Base-by-base conservation (phyloP, 139 green algal genomes). In the Micromonas pusilla region DNA sequence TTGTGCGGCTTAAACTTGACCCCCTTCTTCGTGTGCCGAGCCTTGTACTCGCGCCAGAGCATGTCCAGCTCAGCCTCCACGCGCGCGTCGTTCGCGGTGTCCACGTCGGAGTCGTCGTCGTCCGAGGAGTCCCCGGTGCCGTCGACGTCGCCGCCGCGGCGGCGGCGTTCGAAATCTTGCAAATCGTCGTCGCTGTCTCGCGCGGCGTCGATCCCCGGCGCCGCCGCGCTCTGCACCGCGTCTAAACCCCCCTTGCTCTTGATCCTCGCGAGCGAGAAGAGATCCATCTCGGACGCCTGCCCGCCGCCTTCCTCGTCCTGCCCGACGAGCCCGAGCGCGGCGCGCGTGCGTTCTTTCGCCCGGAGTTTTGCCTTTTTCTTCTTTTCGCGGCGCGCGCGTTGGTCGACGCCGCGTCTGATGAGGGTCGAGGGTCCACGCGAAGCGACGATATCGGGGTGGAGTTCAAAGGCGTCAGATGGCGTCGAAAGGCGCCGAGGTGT, bases 331-430 rank as follows among this genome's bases (percentile, higher is more conserved):
- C 81, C 82, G 31, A 34, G 33, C 57, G 54, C 52, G 31, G 34
- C 73, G 30, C 83, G 77, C n/a, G 88, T 75, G 87, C 95, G 96
- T 67, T 91, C 89, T 86, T 94, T 93, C 34, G 85, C 71, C 45
- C 86, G 87, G 76, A 88, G 86, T 76, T 88, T 86, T 39, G 85
- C 86, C 73, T 93, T 89, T 34, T 81, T 84, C 23, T 68, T 83
- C 63, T 52, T 63, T 6, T 73, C 65, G n/a, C 81, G 83, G 78
- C 88, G 89, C 75, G 82, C 73, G n/a, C n/a, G n/a, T n/a, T n/a
- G n/a, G n/a, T n/a, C n/a, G n/a, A n/a, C n/a, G n/a, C n/a, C n/a
- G n/a, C n/a, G n/a, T n/a, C n/a, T n/a, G n/a, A n/a, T n/a, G n/a
- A n/a, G n/a, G n/a, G n/a, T n/a, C n/a, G n/a, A n/a, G n/a, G n/a